These are phyloP conservation scores for Ormosia emarginata DNA, from an alignment of 306 rosid species.

Conservation along the genomic window DNA sequence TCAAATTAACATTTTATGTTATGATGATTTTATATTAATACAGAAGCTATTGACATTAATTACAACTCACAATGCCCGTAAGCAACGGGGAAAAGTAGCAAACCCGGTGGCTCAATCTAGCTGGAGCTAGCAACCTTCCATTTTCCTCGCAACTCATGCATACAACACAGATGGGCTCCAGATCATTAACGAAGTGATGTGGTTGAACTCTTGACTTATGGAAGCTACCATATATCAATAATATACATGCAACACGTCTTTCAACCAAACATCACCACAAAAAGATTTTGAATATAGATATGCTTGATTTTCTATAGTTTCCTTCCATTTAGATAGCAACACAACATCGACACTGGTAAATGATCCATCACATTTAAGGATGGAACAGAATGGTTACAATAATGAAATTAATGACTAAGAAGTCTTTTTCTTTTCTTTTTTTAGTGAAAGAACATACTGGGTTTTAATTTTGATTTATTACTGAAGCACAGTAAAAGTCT, in stretches of 20 bases:
- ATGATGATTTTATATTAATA: background rate
- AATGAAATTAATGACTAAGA: background rate
- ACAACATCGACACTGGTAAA: conserved; percentile 12
- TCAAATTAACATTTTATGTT: background rate
- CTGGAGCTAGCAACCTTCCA: background rate
- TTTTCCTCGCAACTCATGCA: background rate
- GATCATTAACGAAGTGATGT: background rate
- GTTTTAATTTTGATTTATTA: background rate
- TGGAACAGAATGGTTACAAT: background rate
- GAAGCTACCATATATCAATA: background rate
- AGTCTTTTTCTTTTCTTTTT: background rate
- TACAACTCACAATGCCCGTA: background rate
- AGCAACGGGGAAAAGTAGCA: background rate
- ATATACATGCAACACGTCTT: background rate
- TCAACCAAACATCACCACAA: conserved; percentile 3
- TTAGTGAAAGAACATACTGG: background rate
- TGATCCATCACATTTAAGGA: conserved; percentile 12
- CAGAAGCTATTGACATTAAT: background rate
- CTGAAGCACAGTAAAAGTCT: background rate
- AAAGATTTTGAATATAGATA: background rate
- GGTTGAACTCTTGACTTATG: background rate
- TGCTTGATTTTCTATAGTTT: background rate
- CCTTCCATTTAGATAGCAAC: background rate
- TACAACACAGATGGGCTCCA: conserved; percentile 30
- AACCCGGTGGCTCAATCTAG: background rate